Evolutionary conservation across 768 basidiomycete genomes (phyloP).

Genomic region (Termitomyces sp.): DNA sequence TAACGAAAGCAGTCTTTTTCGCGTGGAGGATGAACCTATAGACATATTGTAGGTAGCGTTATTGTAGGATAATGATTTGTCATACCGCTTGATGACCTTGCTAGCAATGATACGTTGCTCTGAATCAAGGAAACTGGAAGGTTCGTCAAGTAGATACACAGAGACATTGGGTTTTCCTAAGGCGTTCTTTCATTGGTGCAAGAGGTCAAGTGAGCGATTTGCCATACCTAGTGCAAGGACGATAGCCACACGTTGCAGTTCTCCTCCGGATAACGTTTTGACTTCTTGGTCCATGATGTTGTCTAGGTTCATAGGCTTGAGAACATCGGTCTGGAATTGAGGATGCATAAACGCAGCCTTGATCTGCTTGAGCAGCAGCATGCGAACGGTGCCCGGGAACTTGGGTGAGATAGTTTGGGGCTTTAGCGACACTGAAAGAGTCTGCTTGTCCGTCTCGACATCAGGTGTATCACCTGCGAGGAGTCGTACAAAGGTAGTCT

Average conservation of each 20-base stretch:
- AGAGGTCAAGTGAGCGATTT: background rate
- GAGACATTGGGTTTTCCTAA: conserved; percentile 70
- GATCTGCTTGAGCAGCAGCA: conserved; percentile 91
- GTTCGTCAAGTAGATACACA: conserved; percentile 96
- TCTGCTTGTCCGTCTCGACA: conserved; percentile 73
- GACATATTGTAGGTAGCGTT: background rate
- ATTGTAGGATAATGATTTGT: background rate
- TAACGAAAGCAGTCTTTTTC: conserved; percentile 97
- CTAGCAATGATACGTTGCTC: conserved; percentile 98
- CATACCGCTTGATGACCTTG: conserved; percentile 94
- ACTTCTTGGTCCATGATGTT: conserved; percentile 97
- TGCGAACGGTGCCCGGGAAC: conserved; percentile 95
- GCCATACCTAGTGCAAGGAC: conserved; percentile 77
- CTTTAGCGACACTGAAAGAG: conserved; percentile 87
- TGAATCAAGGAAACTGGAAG: conserved; percentile 88
- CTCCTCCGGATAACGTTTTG: conserved; percentile 97
- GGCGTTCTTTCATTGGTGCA: background rate
- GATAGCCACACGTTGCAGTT: conserved; percentile 96
- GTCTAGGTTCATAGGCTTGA: conserved; percentile 97
- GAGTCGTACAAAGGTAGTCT: conserved; percentile 96
- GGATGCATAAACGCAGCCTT: conserved; percentile 96
- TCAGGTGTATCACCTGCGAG: conserved; percentile 94
- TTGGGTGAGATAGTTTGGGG: conserved; percentile 98
- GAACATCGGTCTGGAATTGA: conserved; percentile 98
- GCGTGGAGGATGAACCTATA: conserved; percentile 86